Evolutionary conservation across 495 filamentous ascomycete species (phyloP).

Genomic region (Trypethelium eluteriae): DNA sequence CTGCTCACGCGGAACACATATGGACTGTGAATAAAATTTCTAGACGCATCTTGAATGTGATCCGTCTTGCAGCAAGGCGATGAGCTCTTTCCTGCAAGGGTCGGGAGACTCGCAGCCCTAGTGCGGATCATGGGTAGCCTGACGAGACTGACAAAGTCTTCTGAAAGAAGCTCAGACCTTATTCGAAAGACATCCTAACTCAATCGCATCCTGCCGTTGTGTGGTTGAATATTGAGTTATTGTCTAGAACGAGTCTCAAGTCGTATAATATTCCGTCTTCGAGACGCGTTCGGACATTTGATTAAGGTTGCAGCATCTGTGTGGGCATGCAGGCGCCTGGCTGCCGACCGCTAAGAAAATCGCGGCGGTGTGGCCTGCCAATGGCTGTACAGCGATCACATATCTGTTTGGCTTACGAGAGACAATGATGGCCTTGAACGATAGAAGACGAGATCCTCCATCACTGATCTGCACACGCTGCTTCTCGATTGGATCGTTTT

Average conservation of each 20-base stretch:
- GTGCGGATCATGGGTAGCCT: no score
- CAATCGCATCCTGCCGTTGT: background rate
- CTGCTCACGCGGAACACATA: no score
- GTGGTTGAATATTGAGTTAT: background rate
- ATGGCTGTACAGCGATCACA: no score
- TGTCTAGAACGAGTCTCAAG: background rate
- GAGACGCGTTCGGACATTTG: constrained; percentile 6
- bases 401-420: background rate
- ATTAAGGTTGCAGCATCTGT: background rate
- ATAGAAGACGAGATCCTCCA: background rate
- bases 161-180: no score
- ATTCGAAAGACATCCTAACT: background rate
- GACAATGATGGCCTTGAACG: background rate
- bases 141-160: no score
- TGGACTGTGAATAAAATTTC: background rate
- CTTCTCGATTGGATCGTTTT: background rate
- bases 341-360: background rate
- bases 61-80: background rate
- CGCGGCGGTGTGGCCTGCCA: background rate
- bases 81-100: background rate
- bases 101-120: no score
- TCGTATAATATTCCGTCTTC: background rate
- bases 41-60: background rate
- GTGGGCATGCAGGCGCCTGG: background rate
- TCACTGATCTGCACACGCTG: background rate